Base-by-base conservation (phyloP, 306 rosid genomes). In the Trifolium pratense region DNA sequence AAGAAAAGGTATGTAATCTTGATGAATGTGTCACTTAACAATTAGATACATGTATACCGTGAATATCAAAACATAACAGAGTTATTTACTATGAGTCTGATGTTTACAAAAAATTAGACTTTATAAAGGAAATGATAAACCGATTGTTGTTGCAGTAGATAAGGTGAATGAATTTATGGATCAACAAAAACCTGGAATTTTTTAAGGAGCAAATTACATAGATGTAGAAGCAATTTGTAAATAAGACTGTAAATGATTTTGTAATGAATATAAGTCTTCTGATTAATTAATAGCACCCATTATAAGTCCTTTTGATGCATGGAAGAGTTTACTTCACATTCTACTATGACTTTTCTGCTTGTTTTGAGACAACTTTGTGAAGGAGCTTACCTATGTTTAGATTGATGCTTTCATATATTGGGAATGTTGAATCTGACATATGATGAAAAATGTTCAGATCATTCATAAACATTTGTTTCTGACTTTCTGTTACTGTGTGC, bases 311-410 rank as follows among this genome's bases (percentile, higher is more conserved):
- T 6, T 63, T 23, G 29, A 11, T 12, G 7, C 52, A 34, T 36
- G 42, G 40, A 1, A 26, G 71, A 61, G 36, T 48, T 74, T 34
- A 34, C 55, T 36, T 15, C 65, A 21, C 4, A 2, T 7, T 23
- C 64, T 2, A 14, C 51, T 29, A 3, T 49, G 64, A 43, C 15
- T 63, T 53, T 63, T 34, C 63, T 20, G 14, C 16, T 51, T 71
- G 49, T 57, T 52, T 32, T 34, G 34, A 48, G 31, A 23, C 31
- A 68, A 60, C 46, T 68, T 46, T 10, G 7, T 36, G 25, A 69
- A 51, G 51, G 13, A 70, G 74, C 62, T 48, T 17, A 42, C 65
- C 12, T 37, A n/a, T 57, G 40, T 63, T 66, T 45, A 57, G 60
- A 45, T 46, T 46, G 51, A 4, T 31, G 17, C 31, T 75, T 55